phyloP scores from a whole-genome alignment of 106 monocot species.

The Posidonia australis region DNA sequence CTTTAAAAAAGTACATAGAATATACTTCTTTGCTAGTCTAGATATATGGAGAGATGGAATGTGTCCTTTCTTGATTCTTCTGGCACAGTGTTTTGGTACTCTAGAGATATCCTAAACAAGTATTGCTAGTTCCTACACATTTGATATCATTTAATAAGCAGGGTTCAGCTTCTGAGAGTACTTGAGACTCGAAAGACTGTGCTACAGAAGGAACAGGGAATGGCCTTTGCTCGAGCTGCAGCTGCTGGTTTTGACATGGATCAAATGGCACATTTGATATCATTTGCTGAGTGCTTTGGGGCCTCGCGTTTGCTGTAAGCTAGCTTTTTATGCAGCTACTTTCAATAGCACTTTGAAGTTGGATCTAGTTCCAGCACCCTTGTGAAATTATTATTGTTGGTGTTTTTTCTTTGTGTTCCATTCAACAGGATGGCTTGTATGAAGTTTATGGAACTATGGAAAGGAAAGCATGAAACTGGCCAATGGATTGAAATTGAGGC shows the following conservation, averaged over 20 bases:
- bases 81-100: neutral
- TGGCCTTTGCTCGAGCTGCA: conserved; percentile 87
- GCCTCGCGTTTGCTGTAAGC: conserved; percentile 73
- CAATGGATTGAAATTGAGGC: conserved; percentile 96
- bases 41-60: too few relatives aligned
- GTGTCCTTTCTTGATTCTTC: neutral
- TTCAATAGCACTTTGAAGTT: too few relatives aligned
- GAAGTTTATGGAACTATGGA: conserved; percentile 74
- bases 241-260: conserved; percentile 90
- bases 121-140: neutral
- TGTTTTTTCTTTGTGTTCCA: neutral
- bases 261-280: conserved; percentile 41
- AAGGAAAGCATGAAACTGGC: conserved; percentile 80
- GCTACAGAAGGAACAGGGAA: conserved; percentile 83
- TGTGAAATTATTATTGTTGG: too few relatives aligned
- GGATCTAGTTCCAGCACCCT: too few relatives aligned
- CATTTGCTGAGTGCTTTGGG: conserved; percentile 85
- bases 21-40: too few relatives aligned
- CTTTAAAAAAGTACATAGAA: too few relatives aligned
- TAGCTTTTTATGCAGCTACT: neutral
- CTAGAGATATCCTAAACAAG: neutral
- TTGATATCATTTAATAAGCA: conserved; percentile 16
- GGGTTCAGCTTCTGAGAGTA: conserved; percentile 74
- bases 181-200: conserved; percentile 64
- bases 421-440: conserved; percentile 59